These are phyloP conservation scores for Thalassiosira ordinaria DNA, from an alignment of 352 stramenopile species.

Conservation along the genomic window DNA sequence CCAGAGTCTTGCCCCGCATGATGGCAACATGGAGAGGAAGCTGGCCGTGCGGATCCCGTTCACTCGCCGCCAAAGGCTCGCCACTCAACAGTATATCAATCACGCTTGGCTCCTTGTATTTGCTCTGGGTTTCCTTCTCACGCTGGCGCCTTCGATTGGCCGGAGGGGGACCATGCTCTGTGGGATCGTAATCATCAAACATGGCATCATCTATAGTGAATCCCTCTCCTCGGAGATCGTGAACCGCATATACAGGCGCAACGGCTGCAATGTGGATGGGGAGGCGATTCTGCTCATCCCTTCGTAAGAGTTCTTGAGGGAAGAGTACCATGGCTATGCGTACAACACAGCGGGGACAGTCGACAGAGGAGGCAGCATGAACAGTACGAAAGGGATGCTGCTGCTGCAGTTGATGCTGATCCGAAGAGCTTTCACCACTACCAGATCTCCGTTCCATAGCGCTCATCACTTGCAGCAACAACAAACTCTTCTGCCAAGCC, in stretches of 20 bases:
- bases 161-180: no score
- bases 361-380: constrained; percentile 60
- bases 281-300: constrained; percentile 56
- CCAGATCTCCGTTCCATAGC: constrained; percentile 35
- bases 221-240: constrained; percentile 68
- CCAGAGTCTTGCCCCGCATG: constrained; percentile 61
- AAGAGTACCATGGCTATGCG: constrained; percentile 68
- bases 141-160: no score
- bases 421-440: not conserved
- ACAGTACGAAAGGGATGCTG: constrained; percentile 53
- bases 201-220: constrained; percentile 66
- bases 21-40: constrained; percentile 69
- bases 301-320: constrained; percentile 53
- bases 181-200: constrained; percentile 59
- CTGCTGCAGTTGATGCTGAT: not conserved
- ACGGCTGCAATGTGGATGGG: constrained; percentile 62
- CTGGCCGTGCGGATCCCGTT: constrained; percentile 49
- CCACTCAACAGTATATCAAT: constrained; percentile 65
- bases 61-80: constrained; percentile 29
- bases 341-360: constrained; percentile 68
- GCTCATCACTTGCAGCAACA: constrained; percentile 60
- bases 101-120: constrained; percentile 58
- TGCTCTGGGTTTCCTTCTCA: constrained; percentile 47
- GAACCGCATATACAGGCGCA: constrained; percentile 66
- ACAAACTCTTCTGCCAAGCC: constrained; percentile 67